These are phyloP conservation scores for Clitoria ternatea DNA, from an alignment of 306 rosid species.

Conservation along the genomic window DNA sequence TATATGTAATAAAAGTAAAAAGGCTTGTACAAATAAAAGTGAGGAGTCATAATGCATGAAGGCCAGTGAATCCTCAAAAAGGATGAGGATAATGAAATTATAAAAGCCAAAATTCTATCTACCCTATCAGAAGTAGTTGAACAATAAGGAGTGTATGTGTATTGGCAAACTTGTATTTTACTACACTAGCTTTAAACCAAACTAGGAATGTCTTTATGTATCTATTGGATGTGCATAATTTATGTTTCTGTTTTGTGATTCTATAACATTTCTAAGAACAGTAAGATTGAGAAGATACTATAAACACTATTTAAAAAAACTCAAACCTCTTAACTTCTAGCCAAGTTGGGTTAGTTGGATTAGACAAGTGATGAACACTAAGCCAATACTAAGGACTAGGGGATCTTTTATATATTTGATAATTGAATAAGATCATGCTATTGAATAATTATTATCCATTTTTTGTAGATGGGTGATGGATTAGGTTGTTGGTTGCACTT, in stretches of 20 bases:
- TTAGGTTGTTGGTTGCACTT: too few relatives aligned
- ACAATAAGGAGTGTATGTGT: conserved; percentile 66
- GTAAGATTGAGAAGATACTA: conserved; percentile 93
- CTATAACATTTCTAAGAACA: conserved; percentile 85
- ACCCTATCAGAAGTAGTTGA: conserved; percentile 92
- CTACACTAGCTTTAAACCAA: conserved; percentile 89
- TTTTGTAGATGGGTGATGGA: too few relatives aligned
- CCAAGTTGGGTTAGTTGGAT: too few relatives aligned
- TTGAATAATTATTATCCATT: too few relatives aligned
- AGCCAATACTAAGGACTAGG: too few relatives aligned
- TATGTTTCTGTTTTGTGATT: conserved; percentile 66
- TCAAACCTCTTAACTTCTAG: too few relatives aligned
- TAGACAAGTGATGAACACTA: too few relatives aligned
- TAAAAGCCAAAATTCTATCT: not conserved
- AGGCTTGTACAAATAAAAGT: conserved; percentile 22
- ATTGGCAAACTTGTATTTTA: conserved; percentile 59
- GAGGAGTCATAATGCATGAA: not conserved
- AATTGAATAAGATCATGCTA: too few relatives aligned
- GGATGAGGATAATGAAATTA: not conserved
- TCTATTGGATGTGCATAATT: conserved; percentile 71
- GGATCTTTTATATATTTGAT: too few relatives aligned
- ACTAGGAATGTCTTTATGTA: conserved; percentile 75
- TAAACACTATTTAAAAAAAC: too few relatives aligned
- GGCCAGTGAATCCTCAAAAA: not conserved
- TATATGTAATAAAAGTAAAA: conserved; percentile 76